phyloP scores from a whole-genome alignment of 2,329 filamentous ascomycete genomes.

The Epichloe sibirici region DNA sequence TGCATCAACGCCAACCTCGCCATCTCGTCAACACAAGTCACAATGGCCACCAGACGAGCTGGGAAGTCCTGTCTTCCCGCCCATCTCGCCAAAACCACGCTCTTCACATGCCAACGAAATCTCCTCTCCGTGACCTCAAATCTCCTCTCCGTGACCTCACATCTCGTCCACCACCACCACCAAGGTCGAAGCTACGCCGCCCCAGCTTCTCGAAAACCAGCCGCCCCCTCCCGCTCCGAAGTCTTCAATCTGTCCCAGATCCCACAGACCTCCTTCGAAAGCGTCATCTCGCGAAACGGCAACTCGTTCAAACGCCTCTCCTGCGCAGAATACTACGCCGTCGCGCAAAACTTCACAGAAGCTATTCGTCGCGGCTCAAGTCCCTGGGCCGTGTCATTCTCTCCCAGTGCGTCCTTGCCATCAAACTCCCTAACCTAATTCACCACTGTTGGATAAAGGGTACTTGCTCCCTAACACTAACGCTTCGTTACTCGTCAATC shows the following conservation, averaged over 20 bases:
- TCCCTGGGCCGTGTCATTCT: slow-evolving; percentile 11
- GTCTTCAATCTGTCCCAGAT: slow-evolving; percentile 13
- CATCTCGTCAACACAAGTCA: neutral
- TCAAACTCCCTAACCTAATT: neutral
- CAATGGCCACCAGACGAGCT: neutral
- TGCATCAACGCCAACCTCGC: neutral
- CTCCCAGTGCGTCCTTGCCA: slow-evolving; percentile 12
- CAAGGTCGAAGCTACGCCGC: slow-evolving; percentile 3
- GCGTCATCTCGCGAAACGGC: slow-evolving; percentile 8
- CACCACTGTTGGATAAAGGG: neutral
- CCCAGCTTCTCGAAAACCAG: neutral
- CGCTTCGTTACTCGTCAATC: neutral
- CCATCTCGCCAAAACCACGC: neutral
- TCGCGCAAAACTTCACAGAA: slow-evolving; percentile 11
- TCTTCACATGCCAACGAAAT: neutral
- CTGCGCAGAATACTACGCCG: slow-evolving; percentile 14
- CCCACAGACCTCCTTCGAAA: slow-evolving; percentile 12
- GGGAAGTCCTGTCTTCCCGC: neutral
- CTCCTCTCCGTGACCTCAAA: neutral
- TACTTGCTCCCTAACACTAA: neutral
- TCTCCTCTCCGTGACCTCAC: neutral
- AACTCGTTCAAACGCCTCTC: slow-evolving; percentile 10
- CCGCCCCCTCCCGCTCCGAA: slow-evolving; percentile 3
- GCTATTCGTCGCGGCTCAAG: slow-evolving; percentile 12
- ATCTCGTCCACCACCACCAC: neutral